Conservation (phyloP, 371 early-diverging fungal genomes). For the Mortierella sp. region DNA sequence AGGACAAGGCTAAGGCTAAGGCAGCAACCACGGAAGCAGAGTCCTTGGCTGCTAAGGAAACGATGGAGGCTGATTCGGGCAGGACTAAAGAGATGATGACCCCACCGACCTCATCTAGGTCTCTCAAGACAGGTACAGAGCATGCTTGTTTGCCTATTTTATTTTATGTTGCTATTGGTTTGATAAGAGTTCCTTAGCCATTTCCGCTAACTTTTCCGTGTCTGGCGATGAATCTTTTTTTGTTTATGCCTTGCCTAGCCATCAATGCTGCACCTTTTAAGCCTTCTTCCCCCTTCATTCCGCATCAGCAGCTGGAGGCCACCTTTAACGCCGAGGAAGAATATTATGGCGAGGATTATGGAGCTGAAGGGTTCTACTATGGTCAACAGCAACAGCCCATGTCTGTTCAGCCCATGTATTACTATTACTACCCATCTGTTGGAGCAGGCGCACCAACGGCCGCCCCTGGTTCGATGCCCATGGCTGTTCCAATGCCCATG, state of each 20-base stretch:
- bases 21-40: not conserved
- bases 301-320: slow-evolving; percentile 9
- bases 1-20: not conserved
- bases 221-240: not conserved
- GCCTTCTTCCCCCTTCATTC: slow-evolving; percentile 13
- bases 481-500: slow-evolving; percentile 40
- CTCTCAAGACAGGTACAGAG: slow-evolving; percentile 40
- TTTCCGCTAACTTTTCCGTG: not conserved
- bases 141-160: not conserved
- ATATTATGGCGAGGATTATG: slow-evolving; percentile 29
- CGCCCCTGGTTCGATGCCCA: slow-evolving; percentile 72
- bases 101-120: slow-evolving; percentile 18
- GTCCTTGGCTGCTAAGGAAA: not conserved
- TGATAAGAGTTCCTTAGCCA: too few relatives aligned
- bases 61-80: not conserved
- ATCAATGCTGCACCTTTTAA: slow-evolving; percentile 48
- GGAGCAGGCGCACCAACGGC: slow-evolving; percentile 66
- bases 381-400: slow-evolving; percentile 18
- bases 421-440: slow-evolving; percentile 43
- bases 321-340: slow-evolving; percentile 23
- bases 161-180: not conserved
- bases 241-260: slow-evolving; percentile 13
- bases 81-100: slow-evolving; percentile 12
- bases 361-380: slow-evolving; percentile 29
- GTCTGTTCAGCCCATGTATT: slow-evolving; percentile 39